Evolutionary conservation across 2,329 filamentous ascomycete genomes (phyloP).

Genomic region (Fusarium acutatum): DNA sequence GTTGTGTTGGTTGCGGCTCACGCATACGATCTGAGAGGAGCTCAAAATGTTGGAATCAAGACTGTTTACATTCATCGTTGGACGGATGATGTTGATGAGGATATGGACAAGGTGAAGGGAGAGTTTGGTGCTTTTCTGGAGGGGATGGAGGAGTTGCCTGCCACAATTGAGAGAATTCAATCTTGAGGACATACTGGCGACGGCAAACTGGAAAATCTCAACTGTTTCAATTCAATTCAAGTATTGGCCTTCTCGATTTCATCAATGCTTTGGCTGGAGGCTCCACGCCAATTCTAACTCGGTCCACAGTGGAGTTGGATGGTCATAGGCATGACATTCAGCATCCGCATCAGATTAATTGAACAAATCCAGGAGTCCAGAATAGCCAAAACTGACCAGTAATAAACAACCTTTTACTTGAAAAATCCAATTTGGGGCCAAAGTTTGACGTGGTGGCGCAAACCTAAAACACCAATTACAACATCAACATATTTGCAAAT

Average conservation of each 20-base stretch:
- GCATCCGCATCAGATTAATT: not conserved
- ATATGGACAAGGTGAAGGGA: conserved; percentile 17
- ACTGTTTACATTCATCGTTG: conserved; percentile 62
- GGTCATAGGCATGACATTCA: not conserved
- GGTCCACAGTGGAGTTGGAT: not conserved
- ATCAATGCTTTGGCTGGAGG: not conserved
- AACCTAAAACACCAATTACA: not conserved
- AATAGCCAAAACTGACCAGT: accelerated
- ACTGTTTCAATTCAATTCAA: not conserved
- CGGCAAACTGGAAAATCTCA: not conserved
- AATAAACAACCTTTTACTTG: accelerated
- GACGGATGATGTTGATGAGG: conserved; percentile 61
- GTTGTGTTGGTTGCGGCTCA: conserved; percentile 63
- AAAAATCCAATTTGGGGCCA: accelerated
- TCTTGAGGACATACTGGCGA: not conserved
- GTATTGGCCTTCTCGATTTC: not conserved
- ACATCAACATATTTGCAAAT: not conserved
- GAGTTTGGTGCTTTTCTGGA: conserved; percentile 31
- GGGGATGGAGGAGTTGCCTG: conserved; percentile 23
- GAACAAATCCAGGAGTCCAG: not conserved
- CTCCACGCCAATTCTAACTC: not conserved
- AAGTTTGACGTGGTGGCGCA: not conserved
- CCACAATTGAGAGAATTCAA: conserved; percentile 3
- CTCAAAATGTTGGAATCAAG: conserved; percentile 56
- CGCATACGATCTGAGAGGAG: conserved; percentile 61